Percentiles rank a stretch among this genome's conserved stretches.
Evolutionary conservation across 2,329 filamentous ascomycete genomes (phyloP).

Genomic region (Monilinia fructigena): DNA sequence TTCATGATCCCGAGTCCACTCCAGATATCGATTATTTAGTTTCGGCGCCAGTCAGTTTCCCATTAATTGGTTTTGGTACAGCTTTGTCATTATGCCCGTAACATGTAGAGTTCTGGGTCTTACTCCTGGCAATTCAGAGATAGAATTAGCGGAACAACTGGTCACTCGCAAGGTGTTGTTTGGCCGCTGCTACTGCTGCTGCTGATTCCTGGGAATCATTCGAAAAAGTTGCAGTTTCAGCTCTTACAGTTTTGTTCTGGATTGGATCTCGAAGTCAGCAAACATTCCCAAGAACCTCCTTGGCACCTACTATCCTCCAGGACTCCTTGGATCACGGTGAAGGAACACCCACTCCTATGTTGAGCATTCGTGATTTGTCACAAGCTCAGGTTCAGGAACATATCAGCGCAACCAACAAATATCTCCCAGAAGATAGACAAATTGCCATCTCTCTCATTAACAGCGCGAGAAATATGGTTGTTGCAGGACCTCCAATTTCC

Average conservation of each 20-base stretch:
- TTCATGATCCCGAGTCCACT: slow-evolving; percentile 83
- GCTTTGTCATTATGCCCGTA: slow-evolving; percentile 90
- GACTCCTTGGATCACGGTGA: slow-evolving; percentile 94
- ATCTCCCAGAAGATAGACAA: slow-evolving; percentile 87
- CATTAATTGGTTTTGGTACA: slow-evolving; percentile 93
- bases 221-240: slow-evolving; percentile 72
- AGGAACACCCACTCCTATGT: slow-evolving; percentile 93
- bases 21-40: slow-evolving; percentile 94
- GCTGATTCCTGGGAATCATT: slow-evolving; percentile 93
- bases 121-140: slow-evolving; percentile 82
- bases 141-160: slow-evolving; percentile 81
- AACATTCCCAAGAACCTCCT: slow-evolving; percentile 90
- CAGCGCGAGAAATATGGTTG: slow-evolving; percentile 94
- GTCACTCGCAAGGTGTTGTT: slow-evolving; percentile 97
- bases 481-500: slow-evolving; percentile 93
- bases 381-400: slow-evolving; percentile 89
- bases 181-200: slow-evolving; percentile 86
- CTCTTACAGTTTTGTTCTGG: slow-evolving; percentile 95
- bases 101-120: slow-evolving; percentile 89
- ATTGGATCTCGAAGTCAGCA: slow-evolving; percentile 96
- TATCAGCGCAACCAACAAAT: slow-evolving; percentile 95
- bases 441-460: slow-evolving; percentile 95
- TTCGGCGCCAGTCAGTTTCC: slow-evolving; percentile 91
- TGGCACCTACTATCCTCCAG: slow-evolving; percentile 85
- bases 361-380: slow-evolving; percentile 92